Evolutionary conservation across 2,329 filamentous ascomycete species (phyloP), one percentile per base, ranked within the genome.

Genomic region (Exserohilum rostratum): DNA sequence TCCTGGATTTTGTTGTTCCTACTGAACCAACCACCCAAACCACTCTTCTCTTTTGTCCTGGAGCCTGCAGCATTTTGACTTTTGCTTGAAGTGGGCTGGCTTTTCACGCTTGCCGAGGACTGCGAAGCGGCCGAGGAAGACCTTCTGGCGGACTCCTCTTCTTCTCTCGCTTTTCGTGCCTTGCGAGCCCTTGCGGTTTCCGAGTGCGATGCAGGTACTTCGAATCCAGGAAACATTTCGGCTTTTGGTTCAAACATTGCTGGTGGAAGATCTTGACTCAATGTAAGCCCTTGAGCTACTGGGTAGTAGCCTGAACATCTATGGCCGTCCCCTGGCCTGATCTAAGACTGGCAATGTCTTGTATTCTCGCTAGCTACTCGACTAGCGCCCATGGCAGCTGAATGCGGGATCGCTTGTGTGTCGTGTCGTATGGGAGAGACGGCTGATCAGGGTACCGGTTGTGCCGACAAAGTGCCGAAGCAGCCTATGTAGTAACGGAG

Each of bases 181-280:
- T 65, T 68, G 49, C 66, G 62, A 29, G 63, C 65, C 22, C 66
- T 61, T 27, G 67, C 59, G 3, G 66, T 68, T 56, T 68, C 66
- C 11, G 66, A 61, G 42, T 68, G 65, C 38, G 58, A 56, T 12
- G 65, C 62, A 43, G 65, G 66, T 30, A 66, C 58, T 50, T 67
- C 65, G 46, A 67, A 68, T 20, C 65, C 67, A 35, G 66, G 66
- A 45, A 68, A 68, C 66, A 68, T 68, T 39, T 40, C 46, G 58
- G 49, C 42, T 33, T 46, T 46, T 52, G 37, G 35, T 18, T 40
- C 46, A 25, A 46, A 30, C 29, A 50, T 45, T 22, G 13, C 18
- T 46, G 39, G 22, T 38, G 39, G 53, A 46, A 44, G 53, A 45
- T 45, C 48, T 46, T 48, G 37, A 38, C 49, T 53, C 40, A 27